Conservation (phyloP, 768 basidiomycete species). For the Hebeloma cylindrosporum region DNA sequence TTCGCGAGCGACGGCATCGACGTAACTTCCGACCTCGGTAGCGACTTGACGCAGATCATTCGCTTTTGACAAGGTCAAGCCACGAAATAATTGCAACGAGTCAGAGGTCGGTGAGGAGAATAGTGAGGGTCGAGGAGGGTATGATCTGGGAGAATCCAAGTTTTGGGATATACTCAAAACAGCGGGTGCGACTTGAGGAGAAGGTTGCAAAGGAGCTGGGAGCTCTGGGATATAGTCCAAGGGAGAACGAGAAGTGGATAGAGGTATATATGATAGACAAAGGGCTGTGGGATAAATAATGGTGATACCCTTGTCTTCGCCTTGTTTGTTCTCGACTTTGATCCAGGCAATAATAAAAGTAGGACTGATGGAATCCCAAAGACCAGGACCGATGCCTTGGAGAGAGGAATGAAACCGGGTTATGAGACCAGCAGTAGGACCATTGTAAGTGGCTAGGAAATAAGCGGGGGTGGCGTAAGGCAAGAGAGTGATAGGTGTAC, state of each 20-base stretch:
- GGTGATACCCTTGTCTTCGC: conserved; percentile 77
- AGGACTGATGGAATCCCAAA: conserved; percentile 39
- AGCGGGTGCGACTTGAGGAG: conserved; percentile 39
- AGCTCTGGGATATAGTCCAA: conserved; percentile 63
- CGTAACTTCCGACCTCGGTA: conserved; percentile 63
- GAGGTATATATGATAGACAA: conserved; percentile 47
- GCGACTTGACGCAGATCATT: conserved; percentile 55
- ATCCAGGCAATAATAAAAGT: conserved; percentile 71
- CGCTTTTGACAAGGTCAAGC: conserved; percentile 51
- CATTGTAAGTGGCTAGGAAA: conserved; percentile 67
- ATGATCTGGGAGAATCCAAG: neutral
- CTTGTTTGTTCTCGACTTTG: conserved; percentile 72
- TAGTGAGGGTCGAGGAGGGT: conserved; percentile 24
- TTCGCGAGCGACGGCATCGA: conserved; percentile 74
- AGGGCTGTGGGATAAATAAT: conserved; percentile 71
- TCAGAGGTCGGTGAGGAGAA: conserved; percentile 30
- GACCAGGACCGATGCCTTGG: conserved; percentile 58
- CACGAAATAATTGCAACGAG: conserved; percentile 44
- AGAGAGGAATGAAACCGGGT: conserved; percentile 66
- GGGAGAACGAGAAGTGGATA: conserved; percentile 33
- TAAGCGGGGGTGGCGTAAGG: conserved; percentile 75
- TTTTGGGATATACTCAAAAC: conserved; percentile 7
- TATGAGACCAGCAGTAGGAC: conserved; percentile 60
- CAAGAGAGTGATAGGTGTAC: conserved; percentile 68
- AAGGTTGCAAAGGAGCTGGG: conserved; percentile 59